These are phyloP conservation scores for Trifolium pratense DNA, from an alignment of 306 rosid species.

Conservation along the genomic window DNA sequence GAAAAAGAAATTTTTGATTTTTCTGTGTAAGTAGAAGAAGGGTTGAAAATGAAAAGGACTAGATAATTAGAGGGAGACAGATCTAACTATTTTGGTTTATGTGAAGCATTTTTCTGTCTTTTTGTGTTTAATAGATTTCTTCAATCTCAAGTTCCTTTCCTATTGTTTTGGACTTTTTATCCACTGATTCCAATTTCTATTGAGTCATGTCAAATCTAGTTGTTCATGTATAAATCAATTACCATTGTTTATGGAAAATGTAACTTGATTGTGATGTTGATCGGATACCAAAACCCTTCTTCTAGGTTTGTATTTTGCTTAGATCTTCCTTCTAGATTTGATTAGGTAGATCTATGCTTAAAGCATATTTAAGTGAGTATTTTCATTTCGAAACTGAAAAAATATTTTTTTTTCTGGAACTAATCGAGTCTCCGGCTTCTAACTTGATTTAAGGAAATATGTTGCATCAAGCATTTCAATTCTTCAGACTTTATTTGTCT, in stretches of 20 bases:
- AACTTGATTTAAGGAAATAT: constrained; percentile 30
- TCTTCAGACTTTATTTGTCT: constrained; percentile 5
- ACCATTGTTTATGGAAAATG: constrained; percentile 16
- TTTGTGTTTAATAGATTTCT: constrained; percentile 18
- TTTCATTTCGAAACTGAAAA: constrained; percentile 19
- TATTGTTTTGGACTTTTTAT: constrained; percentile 35
- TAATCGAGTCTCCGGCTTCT: constrained; percentile 1
- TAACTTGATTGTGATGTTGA: constrained; percentile 28
- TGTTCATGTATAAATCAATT: background rate
- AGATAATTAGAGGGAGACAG: constrained; percentile 32
- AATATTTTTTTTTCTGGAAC: background rate
- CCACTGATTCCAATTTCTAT: background rate
- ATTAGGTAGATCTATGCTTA: constrained; percentile 34
- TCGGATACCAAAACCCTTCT: constrained; percentile 26
- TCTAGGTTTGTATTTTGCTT: constrained; percentile 15
- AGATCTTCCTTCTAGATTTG: constrained; percentile 11
- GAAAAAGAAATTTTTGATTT: constrained; percentile 18
- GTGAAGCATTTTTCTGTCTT: constrained; percentile 24
- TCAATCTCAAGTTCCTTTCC: constrained; percentile 40
- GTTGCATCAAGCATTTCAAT: constrained; percentile 18
- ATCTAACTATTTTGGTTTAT: constrained; percentile 43
- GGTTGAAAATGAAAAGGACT: constrained; percentile 13
- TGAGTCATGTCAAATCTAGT: constrained; percentile 29
- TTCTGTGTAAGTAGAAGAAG: constrained; percentile 7
- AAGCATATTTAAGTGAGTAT: constrained; percentile 23